Base-by-base conservation (phyloP, 495 filamentous ascomycete genomes). In the Podospora australis region DNA sequence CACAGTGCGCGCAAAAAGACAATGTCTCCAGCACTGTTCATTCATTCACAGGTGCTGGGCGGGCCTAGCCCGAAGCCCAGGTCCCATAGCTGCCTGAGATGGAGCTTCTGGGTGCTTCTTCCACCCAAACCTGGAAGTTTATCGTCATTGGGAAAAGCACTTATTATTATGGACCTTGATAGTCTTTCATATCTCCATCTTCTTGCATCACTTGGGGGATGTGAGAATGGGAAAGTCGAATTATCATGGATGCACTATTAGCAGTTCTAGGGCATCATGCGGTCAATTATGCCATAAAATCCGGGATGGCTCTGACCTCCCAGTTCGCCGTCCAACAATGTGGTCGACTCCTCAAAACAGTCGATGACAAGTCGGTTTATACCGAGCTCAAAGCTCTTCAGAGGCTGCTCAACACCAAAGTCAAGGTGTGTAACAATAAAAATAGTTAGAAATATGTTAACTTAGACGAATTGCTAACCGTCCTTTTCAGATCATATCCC, bases 251-350 rank as follows among this genome's bases (percentile, higher is more conserved):
- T 56, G 76, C 81, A 48, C 78, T 95, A 49, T 70, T 94, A 48
- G 68, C 73, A 34, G 81, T 80, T 50, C 78, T 92, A 65, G 56
- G 75, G 51, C 51, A 55, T 38, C 89, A 95, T 70, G 87, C 88
- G 39, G 84, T 90, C 79, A 95, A 89, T 68, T 90, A 88, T 77
- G 89, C 88, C 65, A 87, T 95, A 52, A 73, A 84, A 52, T 92
- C 88, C n/a, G 94, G 90, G 32, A 82, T 99, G 48, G 81, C 83
- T 9, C 80, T 97, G 44, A 95, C 92, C 0, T 87, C 86, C 36
- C 79, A 75, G 32, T 97, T 88, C 75, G 88, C 91, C 24, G 80
- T 96, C 48, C 74, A 77, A 38, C 88, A 96, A 57, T 87, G 87
- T 16, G 80, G 83, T 0, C 78, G 88, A 28, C 71, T 96, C 32